A percentile compares a stretch with the other conserved stretches of the same genome.
phyloP scores from a whole-genome alignment of 73 alveolate genomes.

The Tetrahymena thermophila region DNA sequence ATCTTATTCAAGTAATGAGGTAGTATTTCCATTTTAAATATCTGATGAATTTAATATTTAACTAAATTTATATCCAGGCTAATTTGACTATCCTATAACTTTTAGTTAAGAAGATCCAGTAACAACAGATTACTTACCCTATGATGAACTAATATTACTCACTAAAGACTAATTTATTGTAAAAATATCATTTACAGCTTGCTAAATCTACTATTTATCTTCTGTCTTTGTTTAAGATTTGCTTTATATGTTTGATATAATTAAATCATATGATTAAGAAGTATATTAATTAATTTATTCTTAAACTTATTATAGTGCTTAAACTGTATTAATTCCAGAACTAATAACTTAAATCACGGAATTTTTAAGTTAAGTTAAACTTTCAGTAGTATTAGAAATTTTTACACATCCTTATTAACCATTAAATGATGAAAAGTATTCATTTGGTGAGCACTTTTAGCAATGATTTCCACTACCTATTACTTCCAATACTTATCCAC shows the following conservation, averaged over 20 bases:
- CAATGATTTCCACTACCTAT: neutral
- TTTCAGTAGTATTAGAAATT: neutral
- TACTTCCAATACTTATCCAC: neutral
- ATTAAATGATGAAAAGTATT: neutral
- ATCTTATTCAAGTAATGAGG: neutral
- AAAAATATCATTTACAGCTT: neutral
- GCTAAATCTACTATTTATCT: neutral
- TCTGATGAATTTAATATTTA: neutral
- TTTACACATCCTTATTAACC: neutral
- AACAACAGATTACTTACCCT: neutral
- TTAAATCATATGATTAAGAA: neutral
- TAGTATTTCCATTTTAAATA: neutral
- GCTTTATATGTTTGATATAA: neutral
- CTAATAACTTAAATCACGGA: neutral
- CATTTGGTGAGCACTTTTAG: neutral
- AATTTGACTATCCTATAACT: neutral
- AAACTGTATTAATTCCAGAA: neutral
- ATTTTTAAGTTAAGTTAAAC: neutral
- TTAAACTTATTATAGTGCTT: neutral
- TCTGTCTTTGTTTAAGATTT: neutral
- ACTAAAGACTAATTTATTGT: neutral
- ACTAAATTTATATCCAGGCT: neutral
- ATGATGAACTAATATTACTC: neutral
- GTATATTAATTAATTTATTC: no score
- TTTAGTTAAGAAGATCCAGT: neutral